Evolutionary conservation across 352 stramenopile species (phyloP).

Genomic region (Globisporangium heterothallicum): DNA sequence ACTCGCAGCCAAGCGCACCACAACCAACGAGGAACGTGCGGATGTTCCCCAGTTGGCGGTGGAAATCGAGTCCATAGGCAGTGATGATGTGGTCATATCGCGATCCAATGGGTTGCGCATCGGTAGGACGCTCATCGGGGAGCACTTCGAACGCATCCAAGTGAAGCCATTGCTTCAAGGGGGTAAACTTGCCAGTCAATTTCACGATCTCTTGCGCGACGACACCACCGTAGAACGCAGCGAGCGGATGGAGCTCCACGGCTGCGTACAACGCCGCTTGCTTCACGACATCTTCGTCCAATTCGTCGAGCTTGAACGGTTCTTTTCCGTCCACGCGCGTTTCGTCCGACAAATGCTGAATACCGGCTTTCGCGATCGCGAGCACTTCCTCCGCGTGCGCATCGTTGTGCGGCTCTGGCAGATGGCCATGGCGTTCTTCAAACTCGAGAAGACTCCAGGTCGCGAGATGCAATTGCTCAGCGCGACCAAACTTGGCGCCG

Average conservation of each 20-base stretch:
- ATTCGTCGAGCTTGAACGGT: slow-evolving; percentile 55
- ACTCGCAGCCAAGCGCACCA: slow-evolving; percentile 77
- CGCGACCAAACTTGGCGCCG: slow-evolving; percentile 81
- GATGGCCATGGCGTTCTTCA: slow-evolving; percentile 54
- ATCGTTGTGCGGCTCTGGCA: slow-evolving; percentile 64
- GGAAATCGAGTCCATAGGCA: slow-evolving; percentile 63
- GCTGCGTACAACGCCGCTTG: slow-evolving; percentile 51
- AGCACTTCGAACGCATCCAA: slow-evolving; percentile 81
- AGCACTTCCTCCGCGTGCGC: slow-evolving; percentile 59
- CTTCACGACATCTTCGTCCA: slow-evolving; percentile 64
- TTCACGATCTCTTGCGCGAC: slow-evolving; percentile 86
- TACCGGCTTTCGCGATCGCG: slow-evolving; percentile 52
- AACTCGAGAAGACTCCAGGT: slow-evolving; percentile 81
- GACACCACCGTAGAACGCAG: slow-evolving; percentile 78
- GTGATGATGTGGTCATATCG: slow-evolving; percentile 82
- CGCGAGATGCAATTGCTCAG: slow-evolving; percentile 74
- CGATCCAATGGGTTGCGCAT: slow-evolving; percentile 48
- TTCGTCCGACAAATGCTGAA: slow-evolving; percentile 63
- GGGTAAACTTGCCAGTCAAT: slow-evolving; percentile 85
- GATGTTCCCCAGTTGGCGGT: slow-evolving; percentile 55
- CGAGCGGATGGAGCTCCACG: slow-evolving; percentile 75
- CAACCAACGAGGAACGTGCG: slow-evolving; percentile 82
- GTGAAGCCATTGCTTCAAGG: slow-evolving; percentile 82
- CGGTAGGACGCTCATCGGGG: slow-evolving; percentile 48
- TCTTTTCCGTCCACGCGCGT: slow-evolving; percentile 40